Evolutionary conservation across 805 yeast species (phyloP).

Genomic region (Zygotorulaspora sp.): DNA sequence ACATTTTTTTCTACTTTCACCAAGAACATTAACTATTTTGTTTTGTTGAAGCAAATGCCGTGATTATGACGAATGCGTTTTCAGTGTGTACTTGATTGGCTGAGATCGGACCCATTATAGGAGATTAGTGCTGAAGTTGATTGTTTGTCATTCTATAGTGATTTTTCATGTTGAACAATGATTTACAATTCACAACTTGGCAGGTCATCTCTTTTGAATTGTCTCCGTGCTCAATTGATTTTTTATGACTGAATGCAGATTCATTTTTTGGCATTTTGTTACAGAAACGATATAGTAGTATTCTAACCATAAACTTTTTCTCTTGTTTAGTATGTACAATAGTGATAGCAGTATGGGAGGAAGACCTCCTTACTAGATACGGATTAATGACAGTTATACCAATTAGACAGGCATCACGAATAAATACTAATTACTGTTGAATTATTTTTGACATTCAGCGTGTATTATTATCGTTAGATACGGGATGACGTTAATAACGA

Average conservation of each 20-base stretch:
- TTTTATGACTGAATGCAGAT: no score
- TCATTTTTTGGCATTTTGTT: slow-evolving; percentile 2
- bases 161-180: slow-evolving; percentile 9
- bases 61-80: no score
- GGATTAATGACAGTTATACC: slow-evolving; percentile 1
- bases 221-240: no score
- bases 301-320: not conserved
- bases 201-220: slow-evolving; percentile 20
- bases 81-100: not conserved
- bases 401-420: not conserved
- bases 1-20: slow-evolving; percentile 4
- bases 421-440: not conserved
- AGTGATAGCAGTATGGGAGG: slow-evolving; percentile 2
- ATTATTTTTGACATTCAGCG: not conserved
- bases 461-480: no score
- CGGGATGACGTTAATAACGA: no score
- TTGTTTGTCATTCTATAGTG: slow-evolving; percentile 6
- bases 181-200: slow-evolving; percentile 3
- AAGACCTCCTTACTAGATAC: not conserved
- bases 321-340: slow-evolving; percentile 2
- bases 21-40: not conserved
- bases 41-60: slow-evolving; percentile 14
- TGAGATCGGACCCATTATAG: slow-evolving; percentile 11
- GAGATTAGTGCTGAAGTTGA: slow-evolving; percentile 16
- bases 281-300: slow-evolving; percentile 5